These are phyloP conservation scores for Solanum dulcamara DNA, from an alignment of 257 asterid species.

Conservation along the genomic window DNA sequence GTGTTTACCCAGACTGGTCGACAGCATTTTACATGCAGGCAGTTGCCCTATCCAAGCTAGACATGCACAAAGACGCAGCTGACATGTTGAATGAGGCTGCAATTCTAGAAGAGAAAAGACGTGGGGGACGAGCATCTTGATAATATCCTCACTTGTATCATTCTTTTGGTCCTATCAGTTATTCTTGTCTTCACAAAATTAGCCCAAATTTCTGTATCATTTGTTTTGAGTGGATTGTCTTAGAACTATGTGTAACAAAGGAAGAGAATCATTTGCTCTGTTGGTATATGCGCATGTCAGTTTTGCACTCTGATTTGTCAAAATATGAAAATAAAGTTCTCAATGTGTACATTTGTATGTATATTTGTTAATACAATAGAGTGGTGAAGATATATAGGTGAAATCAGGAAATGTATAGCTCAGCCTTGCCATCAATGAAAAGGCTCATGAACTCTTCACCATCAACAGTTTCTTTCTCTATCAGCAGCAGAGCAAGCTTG, in stretches of 20 bases:
- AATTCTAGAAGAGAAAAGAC: slow-evolving; percentile 71
- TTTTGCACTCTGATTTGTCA: slow-evolving; percentile 9
- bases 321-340: slow-evolving; percentile 17
- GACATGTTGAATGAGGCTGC: slow-evolving; percentile 98
- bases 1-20: slow-evolving; percentile 85
- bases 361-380: slow-evolving; percentile 9
- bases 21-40: slow-evolving; percentile 98
- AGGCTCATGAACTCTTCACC: slow-evolving; percentile 99
- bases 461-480: slow-evolving; percentile 91
- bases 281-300: slow-evolving; percentile 9
- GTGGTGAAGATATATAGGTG: not conserved
- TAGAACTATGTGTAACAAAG: slow-evolving; percentile 32
- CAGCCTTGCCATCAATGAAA: slow-evolving; percentile 91
- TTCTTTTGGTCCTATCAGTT: not conserved
- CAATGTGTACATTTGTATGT: slow-evolving; percentile 9
- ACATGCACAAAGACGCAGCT: slow-evolving; percentile 94
- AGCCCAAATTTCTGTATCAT: slow-evolving; percentile 12
- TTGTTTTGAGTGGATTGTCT: slow-evolving; percentile 26
- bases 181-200: not conserved
- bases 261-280: slow-evolving; percentile 8
- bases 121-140: slow-evolving; percentile 43
- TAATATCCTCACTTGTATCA: not conserved
- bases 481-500: slow-evolving; percentile 78
- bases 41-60: slow-evolving; percentile 87
- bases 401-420: slow-evolving; percentile 48